Percentiles rank a stretch among this genome's conserved stretches.
Evolutionary conservation across 2,329 filamentous ascomycete species (phyloP).

Genomic region (Claviceps sp.): DNA sequence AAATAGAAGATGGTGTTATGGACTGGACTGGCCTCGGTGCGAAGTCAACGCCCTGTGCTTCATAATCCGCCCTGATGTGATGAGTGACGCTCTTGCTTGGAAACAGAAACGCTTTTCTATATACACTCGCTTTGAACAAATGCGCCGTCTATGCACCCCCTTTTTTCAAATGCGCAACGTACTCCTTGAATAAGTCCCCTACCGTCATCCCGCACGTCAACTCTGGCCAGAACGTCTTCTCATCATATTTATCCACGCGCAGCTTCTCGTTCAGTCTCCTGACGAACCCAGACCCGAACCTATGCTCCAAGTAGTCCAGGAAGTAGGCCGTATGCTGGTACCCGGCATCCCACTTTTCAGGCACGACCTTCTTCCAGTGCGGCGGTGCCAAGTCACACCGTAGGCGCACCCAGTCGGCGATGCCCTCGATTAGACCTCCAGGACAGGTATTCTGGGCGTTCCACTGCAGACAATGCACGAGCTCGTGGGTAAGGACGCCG

Average conservation of each 20-base stretch:
- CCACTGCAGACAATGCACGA: constrained; percentile 91
- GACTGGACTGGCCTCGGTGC: no score
- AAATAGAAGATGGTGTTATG: no score
- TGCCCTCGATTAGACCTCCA: constrained; percentile 74
- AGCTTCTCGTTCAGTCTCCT: constrained; percentile 55
- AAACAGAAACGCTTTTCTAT: no score
- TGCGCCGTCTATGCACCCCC: no score
- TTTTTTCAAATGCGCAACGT: constrained; percentile 26
- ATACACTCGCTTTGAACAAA: no score
- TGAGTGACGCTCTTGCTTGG: no score
- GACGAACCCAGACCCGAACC: constrained; percentile 46
- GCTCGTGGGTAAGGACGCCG: constrained; percentile 80
- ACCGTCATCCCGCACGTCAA: constrained; percentile 51
- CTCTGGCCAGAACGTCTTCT: constrained; percentile 52
- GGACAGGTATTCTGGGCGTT: constrained; percentile 49
- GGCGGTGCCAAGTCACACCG: constrained; percentile 59
- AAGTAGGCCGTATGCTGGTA: constrained; percentile 92
- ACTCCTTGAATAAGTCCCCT: constrained; percentile 60
- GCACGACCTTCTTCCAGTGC: constrained; percentile 59
- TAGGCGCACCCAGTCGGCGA: constrained; percentile 86
- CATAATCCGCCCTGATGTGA: no score
- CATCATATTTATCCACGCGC: constrained; percentile 47
- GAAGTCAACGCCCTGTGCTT: no score
- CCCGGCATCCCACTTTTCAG: constrained; percentile 66
- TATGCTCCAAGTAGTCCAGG: constrained; percentile 66